A percentile compares a stretch with the other conserved stretches of the same genome.
Evolutionary conservation across 108 stramenopile species (phyloP).

Genomic region (Schizochytrium sp.): DNA sequence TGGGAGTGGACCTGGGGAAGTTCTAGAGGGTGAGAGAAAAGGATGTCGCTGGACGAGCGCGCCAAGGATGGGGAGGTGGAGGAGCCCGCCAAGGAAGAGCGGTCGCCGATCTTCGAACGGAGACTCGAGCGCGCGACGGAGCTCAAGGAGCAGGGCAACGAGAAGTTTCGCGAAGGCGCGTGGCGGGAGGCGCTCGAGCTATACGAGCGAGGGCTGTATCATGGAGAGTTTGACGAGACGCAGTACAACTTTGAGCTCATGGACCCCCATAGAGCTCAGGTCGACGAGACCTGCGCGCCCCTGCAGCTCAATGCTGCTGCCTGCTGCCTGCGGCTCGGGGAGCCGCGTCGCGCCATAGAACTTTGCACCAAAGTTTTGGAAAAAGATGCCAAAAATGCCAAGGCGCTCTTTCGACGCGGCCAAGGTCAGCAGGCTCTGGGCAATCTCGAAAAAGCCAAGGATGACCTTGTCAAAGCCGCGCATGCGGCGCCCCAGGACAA

Average conservation of each 20-base stretch:
- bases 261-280: neutral
- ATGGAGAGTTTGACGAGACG: conserved; percentile 13
- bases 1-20: too few species aligned
- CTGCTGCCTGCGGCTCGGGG: neutral
- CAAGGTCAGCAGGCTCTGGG: neutral
- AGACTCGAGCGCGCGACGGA: neutral
- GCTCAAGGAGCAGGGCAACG: neutral
- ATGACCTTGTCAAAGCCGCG: neutral
- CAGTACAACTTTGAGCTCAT: conserved; percentile 20
- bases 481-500: neutral
- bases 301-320: conserved; percentile 9
- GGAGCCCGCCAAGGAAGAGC: neutral
- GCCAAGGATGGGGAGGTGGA: neutral
- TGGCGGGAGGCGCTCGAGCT: neutral
- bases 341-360: neutral
- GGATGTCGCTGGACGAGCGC: too few species aligned
- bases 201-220: neutral
- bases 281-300: neutral
- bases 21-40: too few species aligned
- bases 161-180: neutral
- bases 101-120: neutral
- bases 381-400: neutral
- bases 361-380: neutral
- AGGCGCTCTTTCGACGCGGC: conserved; percentile 8
- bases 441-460: neutral